These are phyloP conservation scores for Candida easanensis DNA, from an alignment of 805 yeast species.

Conservation along the genomic window DNA sequence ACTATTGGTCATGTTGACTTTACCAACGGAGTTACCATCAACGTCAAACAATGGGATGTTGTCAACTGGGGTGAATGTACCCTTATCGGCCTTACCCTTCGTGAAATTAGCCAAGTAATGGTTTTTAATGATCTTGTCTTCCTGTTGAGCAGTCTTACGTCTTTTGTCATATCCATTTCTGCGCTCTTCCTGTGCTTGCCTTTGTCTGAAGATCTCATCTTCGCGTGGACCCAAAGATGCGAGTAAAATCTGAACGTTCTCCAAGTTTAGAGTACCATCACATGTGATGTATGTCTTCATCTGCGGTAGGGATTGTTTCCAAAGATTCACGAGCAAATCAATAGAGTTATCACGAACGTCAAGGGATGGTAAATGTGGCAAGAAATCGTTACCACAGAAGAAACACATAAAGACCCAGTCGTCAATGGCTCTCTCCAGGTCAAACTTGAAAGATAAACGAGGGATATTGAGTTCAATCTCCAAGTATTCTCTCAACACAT, in stretches of 20 bases:
- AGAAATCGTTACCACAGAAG: constrained; percentile 96
- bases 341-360: constrained; percentile 95
- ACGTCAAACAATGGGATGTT: constrained; percentile 78
- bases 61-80: constrained; percentile 64
- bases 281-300: constrained; percentile 80
- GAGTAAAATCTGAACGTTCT: constrained; percentile 72
- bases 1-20: constrained; percentile 59
- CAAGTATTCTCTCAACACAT: constrained; percentile 82
- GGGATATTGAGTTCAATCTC: constrained; percentile 77
- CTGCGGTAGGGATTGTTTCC: constrained; percentile 72
- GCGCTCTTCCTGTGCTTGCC: constrained; percentile 68
- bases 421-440: constrained; percentile 92
- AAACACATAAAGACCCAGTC: constrained; percentile 99
- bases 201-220: constrained; percentile 67
- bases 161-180: constrained; percentile 64
- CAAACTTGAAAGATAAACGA: constrained; percentile 68
- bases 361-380: constrained; percentile 92
- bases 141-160: constrained; percentile 46
- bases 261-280: constrained; percentile 79
- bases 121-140: constrained; percentile 42
- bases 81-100: constrained; percentile 68
- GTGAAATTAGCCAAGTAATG: constrained; percentile 52
- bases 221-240: constrained; percentile 67
- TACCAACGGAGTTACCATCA: constrained; percentile 71
- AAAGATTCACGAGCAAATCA: constrained; percentile 72